Evolutionary conservation across 2,329 filamentous ascomycete species (phyloP), one percentile per base, ranked within the genome.

Genomic region (Paraconiothyrium brasiliense): DNA sequence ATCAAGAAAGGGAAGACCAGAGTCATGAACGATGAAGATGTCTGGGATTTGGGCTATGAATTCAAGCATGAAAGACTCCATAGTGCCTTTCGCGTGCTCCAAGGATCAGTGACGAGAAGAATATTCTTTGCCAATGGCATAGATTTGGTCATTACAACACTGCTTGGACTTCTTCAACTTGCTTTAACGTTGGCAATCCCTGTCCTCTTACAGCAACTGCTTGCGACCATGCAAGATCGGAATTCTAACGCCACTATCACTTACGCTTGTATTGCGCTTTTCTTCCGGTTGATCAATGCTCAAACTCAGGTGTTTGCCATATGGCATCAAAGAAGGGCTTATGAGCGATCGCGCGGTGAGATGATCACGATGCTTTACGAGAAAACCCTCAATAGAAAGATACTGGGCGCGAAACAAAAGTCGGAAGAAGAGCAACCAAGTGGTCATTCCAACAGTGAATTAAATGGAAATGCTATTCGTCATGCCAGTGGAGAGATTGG

Each of bases 331-430:
- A 87, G 93, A 66, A 88, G 94, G 62, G 87, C 87, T 32, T 97
- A 97, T 69, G 93, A 97, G 76, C 83, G 93, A 60, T 93, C 90
- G 5, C 84, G 93, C 51, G 93, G 93, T 4, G 93, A 97, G 78
- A 87, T 94, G 85, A 90, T 94, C 61, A 94, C 91, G 16, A 93
- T 92, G 86, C 84, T 94, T 13, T 93, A 92, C 70, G 91, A 93
- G 70, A 94, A 94, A 77, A 91, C 90, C 0, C 76, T 92, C 13
- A 86, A 87, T 10, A 81, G 90, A 7, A 92, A 92, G 76, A 87
- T 70, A 50, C 47, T 71, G 54, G 61, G 78, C 66, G 43, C 71
- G 67, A 60, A 76, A 73, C 60, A 75, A 70, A 37, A 75, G 37
- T 62, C 71, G 1, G 71, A 69, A 27, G 73, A 77, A n/a, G 63